Base-by-base conservation (phyloP, 352 stramenopile genomes). In the Phytopythium oedochilum region DNA sequence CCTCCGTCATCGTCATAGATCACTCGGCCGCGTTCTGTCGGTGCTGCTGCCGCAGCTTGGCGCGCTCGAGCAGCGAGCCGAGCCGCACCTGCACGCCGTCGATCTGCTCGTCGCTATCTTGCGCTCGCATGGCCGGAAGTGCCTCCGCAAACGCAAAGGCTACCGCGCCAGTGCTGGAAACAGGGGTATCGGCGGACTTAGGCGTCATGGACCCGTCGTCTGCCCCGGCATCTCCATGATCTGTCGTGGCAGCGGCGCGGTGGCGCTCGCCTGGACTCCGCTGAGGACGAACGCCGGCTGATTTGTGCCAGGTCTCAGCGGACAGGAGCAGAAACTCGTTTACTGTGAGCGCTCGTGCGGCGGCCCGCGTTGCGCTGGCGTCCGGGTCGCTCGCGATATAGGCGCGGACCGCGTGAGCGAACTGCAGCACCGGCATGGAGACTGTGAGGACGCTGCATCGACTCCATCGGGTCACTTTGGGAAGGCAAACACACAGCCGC, bases 251-350 rank as follows among this genome's bases (percentile, higher is more conserved):
- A 20, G 43, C 25, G n/a, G n/a, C n/a, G n/a, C n/a, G 53, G 34
- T 55, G 32, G 51, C 20, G 29, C 66, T 51, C 47, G 45, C 32
- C 34, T 23, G 53, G n/a, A 35, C 17, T 23, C 15, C 39, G 58
- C 4, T 29, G 20, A 22, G 22, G 14, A 20, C 18, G 38, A 3
- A 15, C 42, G 14, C 23, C 42, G 42, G 14, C 42, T 7, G 53
- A 61, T 38, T 77, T 73, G 50, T 82, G 56, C 31, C 71, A 66
- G 28, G 75, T 83, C 46, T 86, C 75, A 4, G 70, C 59, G 18
- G 63, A 65, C 31, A 84, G 64, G 3, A 75, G 70, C 22, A 86
- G 60, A 45, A 84, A 62, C 43, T 86, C 73, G 36, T 68, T 73
- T 36, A 67, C 71, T 36, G 81, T 71, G 20, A 86, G 28, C 15